phyloP scores from a whole-genome alignment of 1,139 yeast species.

The Zygosaccharomyces sapae region DNA sequence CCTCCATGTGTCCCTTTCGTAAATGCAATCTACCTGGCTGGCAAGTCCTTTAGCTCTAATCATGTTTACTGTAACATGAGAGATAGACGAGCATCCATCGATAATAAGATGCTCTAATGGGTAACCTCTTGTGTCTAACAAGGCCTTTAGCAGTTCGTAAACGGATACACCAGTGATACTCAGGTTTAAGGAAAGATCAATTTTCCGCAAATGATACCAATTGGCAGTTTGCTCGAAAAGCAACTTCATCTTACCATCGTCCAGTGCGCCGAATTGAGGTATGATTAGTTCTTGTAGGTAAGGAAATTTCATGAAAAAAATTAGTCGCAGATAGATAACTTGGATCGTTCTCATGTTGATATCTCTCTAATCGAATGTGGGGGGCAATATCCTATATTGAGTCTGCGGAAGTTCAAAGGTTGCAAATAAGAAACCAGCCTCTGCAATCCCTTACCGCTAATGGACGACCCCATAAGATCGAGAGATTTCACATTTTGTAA shows the following conservation, averaged over 20 bases:
- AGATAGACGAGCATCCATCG: constrained; percentile 30
- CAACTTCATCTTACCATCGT: constrained; percentile 20
- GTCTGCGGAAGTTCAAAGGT: constrained; percentile 12
- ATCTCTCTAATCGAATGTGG: constrained; percentile 21
- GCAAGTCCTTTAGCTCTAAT: constrained; percentile 24
- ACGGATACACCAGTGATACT: constrained; percentile 32
- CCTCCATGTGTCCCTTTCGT: constrained; percentile 31
- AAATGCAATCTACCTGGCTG: constrained; percentile 25
- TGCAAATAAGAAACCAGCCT: constrained; percentile 17
- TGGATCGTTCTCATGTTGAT: constrained; percentile 11
- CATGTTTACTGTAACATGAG: constrained; percentile 30
- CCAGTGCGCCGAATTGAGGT: constrained; percentile 28
- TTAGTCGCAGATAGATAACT: constrained; percentile 13
- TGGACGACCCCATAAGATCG: constrained; percentile 34
- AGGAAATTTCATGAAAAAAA: constrained; percentile 16
- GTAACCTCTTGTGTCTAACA: constrained; percentile 17
- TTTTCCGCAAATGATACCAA: constrained; percentile 17
- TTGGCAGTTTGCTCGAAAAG: constrained; percentile 17
- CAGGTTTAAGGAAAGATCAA: constrained; percentile 34
- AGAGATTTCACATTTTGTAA: constrained; percentile 19
- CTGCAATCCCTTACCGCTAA: constrained; percentile 27
- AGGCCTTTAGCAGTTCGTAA: constrained; percentile 25
- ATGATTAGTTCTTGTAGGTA: constrained; percentile 24
- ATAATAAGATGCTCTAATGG: constrained; percentile 25
- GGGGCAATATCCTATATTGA: constrained; percentile 34